A percentile compares a stretch with the other conserved stretches of the same genome.
These are phyloP conservation scores for Epicoccum sorghinum DNA, from an alignment of 2,329 filamentous ascomycete species.

Conservation along the genomic window DNA sequence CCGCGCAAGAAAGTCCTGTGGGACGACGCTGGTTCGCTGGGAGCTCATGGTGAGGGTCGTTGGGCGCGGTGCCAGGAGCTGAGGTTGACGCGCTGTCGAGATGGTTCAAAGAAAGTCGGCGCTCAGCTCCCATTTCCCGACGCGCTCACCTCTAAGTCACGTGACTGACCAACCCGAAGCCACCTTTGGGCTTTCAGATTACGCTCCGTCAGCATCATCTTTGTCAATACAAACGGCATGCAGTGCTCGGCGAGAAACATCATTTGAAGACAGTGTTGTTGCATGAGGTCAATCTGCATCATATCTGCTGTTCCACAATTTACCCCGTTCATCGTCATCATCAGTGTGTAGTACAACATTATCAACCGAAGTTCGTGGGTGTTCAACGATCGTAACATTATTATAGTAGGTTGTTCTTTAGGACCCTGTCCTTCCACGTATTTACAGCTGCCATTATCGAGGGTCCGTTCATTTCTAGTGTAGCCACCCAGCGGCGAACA, in stretches of 20 bases:
- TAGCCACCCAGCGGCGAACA: slow-evolving; percentile 21
- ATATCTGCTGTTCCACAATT: too few relatives aligned
- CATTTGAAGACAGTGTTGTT: too few relatives aligned
- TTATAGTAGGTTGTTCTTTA: slow-evolving; percentile 35
- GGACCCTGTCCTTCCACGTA: slow-evolving; percentile 26
- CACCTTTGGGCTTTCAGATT: too few relatives aligned
- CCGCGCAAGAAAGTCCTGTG: slow-evolving; percentile 97
- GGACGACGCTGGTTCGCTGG: slow-evolving; percentile 55
- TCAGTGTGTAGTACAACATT: not conserved
- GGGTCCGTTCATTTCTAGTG: slow-evolving; percentile 18
- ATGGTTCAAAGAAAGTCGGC: slow-evolving; percentile 37
- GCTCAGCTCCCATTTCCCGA: slow-evolving; percentile 26
- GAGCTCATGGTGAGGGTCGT: slow-evolving; percentile 31
- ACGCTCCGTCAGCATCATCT: too few relatives aligned
- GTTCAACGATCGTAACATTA: slow-evolving; percentile 36
- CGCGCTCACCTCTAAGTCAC: slow-evolving; percentile 20
- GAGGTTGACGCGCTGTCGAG: slow-evolving; percentile 14
- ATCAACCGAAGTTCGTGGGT: not conserved
- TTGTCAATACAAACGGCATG: too few relatives aligned
- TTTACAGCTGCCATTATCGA: slow-evolving; percentile 36
- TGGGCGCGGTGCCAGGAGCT: slow-evolving; percentile 2
- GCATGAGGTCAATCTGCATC: too few relatives aligned
- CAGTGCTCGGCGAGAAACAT: too few relatives aligned
- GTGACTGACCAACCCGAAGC: slow-evolving; percentile 14
- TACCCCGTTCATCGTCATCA: not conserved